Conservation (phyloP, 805 yeast species). For the Sporopachydermia lactativora region DNA sequence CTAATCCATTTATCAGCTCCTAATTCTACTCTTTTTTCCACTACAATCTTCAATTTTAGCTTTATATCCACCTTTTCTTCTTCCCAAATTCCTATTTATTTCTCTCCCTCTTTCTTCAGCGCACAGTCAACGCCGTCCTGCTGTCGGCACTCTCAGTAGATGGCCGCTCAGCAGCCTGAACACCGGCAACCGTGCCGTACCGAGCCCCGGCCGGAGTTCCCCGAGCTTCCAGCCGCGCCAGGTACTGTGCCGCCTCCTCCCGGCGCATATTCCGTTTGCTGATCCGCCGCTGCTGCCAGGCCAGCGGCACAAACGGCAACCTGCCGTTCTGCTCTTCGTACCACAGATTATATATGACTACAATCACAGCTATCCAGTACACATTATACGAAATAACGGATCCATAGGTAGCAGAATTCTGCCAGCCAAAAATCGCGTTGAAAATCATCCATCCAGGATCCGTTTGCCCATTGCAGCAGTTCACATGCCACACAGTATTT, state of each 20-base stretch:
- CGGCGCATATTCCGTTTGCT: constrained; percentile 19
- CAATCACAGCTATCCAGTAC: constrained; percentile 47
- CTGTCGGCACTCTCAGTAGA: not conserved
- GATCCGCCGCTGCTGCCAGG: constrained; percentile 43
- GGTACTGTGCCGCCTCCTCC: constrained; percentile 7
- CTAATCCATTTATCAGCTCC: no score
- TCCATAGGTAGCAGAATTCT: constrained; percentile 84
- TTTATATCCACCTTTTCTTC: no score
- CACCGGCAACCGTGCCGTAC: not conserved
- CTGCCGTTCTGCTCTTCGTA: constrained; percentile 45
- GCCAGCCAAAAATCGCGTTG: constrained; percentile 88
- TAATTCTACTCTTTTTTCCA: no score
- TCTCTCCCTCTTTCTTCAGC: constrained; percentile 3
- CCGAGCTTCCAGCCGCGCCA: not conserved
- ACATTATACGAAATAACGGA: constrained; percentile 59
- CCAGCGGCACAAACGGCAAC: constrained; percentile 46
- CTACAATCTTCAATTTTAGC: no score
- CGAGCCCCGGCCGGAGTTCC: constrained; percentile 2
- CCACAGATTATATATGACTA: constrained; percentile 30
- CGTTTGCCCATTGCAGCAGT: constrained; percentile 86
- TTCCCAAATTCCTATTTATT: constrained; percentile 4
- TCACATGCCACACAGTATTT: constrained; percentile 83
- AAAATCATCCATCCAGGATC: constrained; percentile 89
- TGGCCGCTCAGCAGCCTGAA: not conserved
- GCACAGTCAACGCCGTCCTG: no score